Conservation (phyloP, 1,139 yeast genomes). For the Candida tropicalis region DNA sequence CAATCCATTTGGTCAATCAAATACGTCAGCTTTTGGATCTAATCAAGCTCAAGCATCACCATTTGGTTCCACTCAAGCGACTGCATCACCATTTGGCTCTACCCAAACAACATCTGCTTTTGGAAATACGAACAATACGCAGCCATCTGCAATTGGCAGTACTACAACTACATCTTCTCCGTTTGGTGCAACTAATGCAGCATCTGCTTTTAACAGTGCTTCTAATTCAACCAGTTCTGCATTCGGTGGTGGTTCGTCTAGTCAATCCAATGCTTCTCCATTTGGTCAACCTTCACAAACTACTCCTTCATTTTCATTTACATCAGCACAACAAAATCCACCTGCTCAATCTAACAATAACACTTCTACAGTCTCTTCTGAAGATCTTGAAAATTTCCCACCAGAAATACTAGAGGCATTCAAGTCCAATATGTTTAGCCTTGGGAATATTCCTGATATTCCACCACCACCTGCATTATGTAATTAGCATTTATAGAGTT, state of each 20-base stretch:
- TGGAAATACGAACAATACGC: conserved; percentile 11
- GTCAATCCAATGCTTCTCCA: background rate
- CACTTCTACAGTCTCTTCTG: conserved; percentile 1
- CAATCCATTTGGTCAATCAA: conserved; percentile 5
- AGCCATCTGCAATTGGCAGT: conserved; percentile 19
- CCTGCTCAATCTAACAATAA: background rate
- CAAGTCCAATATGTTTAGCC: conserved; percentile 48
- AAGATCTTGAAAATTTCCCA: conserved; percentile 38
- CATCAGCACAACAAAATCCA: background rate
- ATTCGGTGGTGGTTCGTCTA: conserved; percentile 9
- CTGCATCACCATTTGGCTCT: conserved; percentile 18
- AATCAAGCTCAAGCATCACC: conserved; percentile 11
- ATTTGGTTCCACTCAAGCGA: conserved; percentile 16
- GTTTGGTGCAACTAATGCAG: conserved; percentile 3
- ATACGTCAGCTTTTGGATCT: conserved; percentile 16
- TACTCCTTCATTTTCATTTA: conserved; percentile 8
- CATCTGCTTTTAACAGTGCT: conserved; percentile 13
- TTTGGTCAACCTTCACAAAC: conserved; percentile 4
- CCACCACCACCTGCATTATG: conserved; percentile 64
- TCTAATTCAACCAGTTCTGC: conserved; percentile 10
- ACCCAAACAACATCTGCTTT: conserved; percentile 13
- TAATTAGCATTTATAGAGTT: conserved; percentile 8
- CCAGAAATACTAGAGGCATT: conserved; percentile 52
- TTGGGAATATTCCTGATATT: conserved; percentile 77
- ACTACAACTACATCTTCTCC: conserved; percentile 10